A percentile compares a stretch with the other conserved stretches of the same genome.
Evolutionary conservation across 805 yeast genomes (phyloP).

Genomic region (Kuraishia molischiana): DNA sequence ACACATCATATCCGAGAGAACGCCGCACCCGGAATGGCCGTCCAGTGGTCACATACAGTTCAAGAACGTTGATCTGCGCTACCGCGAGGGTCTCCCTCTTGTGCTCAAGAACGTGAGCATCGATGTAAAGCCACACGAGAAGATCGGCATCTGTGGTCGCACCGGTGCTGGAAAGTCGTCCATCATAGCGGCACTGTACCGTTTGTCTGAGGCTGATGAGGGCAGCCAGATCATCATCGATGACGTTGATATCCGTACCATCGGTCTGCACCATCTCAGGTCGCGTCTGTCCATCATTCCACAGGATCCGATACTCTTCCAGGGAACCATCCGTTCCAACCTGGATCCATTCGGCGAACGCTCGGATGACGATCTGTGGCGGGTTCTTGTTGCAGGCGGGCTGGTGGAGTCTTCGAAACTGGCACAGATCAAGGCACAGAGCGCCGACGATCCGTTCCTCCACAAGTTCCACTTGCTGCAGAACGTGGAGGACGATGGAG

Average conservation of each 20-base stretch:
- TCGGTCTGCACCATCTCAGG: slow-evolving; percentile 47
- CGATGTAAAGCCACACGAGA: slow-evolving; percentile 45
- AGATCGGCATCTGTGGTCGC: slow-evolving; percentile 81
- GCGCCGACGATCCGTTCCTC: slow-evolving; percentile 26
- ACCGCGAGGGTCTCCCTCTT: slow-evolving; percentile 51
- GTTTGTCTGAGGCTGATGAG: slow-evolving; percentile 38
- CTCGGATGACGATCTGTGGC: slow-evolving; percentile 46
- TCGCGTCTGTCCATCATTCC: slow-evolving; percentile 58
- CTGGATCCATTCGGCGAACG: slow-evolving; percentile 51
- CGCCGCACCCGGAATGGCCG: slow-evolving; percentile 43
- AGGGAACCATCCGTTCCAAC: slow-evolving; percentile 78
- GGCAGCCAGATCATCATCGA: slow-evolving; percentile 44
- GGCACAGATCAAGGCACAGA: slow-evolving; percentile 25
- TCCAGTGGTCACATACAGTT: slow-evolving; percentile 35
- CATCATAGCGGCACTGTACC: slow-evolving; percentile 53
- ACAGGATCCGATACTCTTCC: slow-evolving; percentile 84
- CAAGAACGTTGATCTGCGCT: slow-evolving; percentile 38
- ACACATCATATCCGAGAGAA: slow-evolving; percentile 19
- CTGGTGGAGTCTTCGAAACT: slow-evolving; percentile 38
- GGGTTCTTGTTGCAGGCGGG: slow-evolving; percentile 47
- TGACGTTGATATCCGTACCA: slow-evolving; percentile 38
- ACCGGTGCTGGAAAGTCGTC: slow-evolving; percentile 83
- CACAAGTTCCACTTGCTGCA: slow-evolving; percentile 56
- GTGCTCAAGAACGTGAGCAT: slow-evolving; percentile 39
- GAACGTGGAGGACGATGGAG: slow-evolving; percentile 57